Conservation (phyloP, 2,329 filamentous ascomycete species). For the Exophiala dermatitidis region DNA sequence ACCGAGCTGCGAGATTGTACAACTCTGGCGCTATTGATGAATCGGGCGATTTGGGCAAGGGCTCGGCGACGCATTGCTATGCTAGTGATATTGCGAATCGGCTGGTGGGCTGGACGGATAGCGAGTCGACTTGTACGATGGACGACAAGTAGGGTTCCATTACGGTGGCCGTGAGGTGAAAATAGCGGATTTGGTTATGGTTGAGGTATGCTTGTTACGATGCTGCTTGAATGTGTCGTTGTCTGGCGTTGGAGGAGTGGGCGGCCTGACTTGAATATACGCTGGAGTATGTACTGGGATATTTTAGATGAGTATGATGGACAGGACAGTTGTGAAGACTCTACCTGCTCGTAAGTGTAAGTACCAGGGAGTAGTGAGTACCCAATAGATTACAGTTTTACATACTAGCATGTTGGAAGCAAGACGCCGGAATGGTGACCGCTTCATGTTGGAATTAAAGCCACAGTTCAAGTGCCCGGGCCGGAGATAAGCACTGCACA, state of each 20-base stretch:
- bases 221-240: too few species aligned
- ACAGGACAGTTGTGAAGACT: too few species aligned
- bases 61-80: constrained; percentile 45
- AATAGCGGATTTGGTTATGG: neutral
- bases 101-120: constrained; percentile 37
- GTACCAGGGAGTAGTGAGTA: too few species aligned
- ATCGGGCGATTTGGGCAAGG: constrained; percentile 33
- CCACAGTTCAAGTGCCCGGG: neutral
- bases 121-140: constrained; percentile 16
- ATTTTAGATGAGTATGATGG: too few species aligned
- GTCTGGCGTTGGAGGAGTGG: too few species aligned
- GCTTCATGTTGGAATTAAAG: neutral
- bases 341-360: too few species aligned
- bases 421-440: neutral
- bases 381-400: too few species aligned
- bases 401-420: too few species aligned
- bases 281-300: too few species aligned
- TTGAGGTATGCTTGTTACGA: neutral
- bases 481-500: neutral
- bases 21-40: constrained; percentile 36
- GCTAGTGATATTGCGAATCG: constrained; percentile 47
- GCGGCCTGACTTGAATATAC: too few species aligned
- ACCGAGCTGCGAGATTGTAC: constrained; percentile 36
- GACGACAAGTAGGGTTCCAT: constrained; percentile 7
- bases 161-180: neutral